Base-by-base conservation (phyloP, 2,329 filamentous ascomycete species). In the Anisogramma anomala region DNA sequence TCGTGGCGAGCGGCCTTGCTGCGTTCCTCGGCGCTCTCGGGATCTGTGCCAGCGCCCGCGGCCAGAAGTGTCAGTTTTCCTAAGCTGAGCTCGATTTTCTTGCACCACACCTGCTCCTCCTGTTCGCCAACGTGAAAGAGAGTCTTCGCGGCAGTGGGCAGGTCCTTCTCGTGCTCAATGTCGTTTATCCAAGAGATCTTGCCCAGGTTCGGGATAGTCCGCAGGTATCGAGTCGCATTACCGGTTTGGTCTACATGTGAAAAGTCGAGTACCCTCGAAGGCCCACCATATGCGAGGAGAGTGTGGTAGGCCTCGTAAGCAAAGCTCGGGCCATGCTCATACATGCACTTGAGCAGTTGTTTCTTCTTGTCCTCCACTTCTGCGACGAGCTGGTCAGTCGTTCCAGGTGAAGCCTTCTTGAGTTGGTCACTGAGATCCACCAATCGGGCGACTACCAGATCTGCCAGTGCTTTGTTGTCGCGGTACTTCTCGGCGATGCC, bases 131-230 rank as follows among this genome's bases (percentile, higher is more conserved):
- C 69, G 6, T 75, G 66, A 32, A 83, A 66, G 34, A 98, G 69
- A 0, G 79, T 82, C 31, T 76, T 65, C 4, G 82, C 79, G 9
- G 89, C 88, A 42, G 76, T 72, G 10, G 74, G 67, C 48, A 86
- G 86, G 52, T 94, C 78, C 44, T 78, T 71, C 55, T 91, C 84
- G 18, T 74, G 72, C 46, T 79, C 70, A 6, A 96, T 72, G 56
- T 96, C 88, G 57, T 98, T 93, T 63, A 98, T 94, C 91, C 91
- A 98, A 36, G 81, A 79, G 33, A 98, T 70, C 52, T 85, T 85
- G 20, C 81, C 79, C 47, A 86, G 77, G 47, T 79, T 71, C 0
- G 78, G 73, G 48, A 79, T 75, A 41, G 75, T 79, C 31, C 84
- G 77, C 35, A 98, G 68, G 53, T 87, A 98, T 38, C 71, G 69